Conservation (phyloP, 371 early-diverging fungal genomes). For the Syncephalastrum racemosum region DNA sequence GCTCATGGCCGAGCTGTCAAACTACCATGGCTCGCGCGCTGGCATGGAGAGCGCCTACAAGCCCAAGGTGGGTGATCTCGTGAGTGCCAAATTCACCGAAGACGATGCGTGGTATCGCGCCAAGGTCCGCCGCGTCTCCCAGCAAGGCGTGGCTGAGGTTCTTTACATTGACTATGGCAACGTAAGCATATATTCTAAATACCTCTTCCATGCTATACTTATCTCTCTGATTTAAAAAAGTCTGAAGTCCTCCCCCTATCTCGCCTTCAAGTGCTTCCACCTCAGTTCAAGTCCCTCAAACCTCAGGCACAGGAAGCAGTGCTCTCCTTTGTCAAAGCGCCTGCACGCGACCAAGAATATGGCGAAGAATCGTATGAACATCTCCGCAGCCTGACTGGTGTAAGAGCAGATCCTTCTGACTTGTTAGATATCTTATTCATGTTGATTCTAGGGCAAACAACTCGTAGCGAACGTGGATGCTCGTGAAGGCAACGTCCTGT, state of each 20-base stretch:
- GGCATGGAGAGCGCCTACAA: slow-evolving; percentile 25
- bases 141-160: slow-evolving; percentile 66
- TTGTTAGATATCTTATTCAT: neutral
- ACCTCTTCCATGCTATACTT: no score
- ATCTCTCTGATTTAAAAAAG: slow-evolving; percentile 16
- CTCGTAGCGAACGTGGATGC: slow-evolving; percentile 80
- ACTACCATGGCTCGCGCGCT: slow-evolving; percentile 52
- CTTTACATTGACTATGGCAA: slow-evolving; percentile 94
- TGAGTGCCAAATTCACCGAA: slow-evolving; percentile 83
- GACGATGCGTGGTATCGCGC: slow-evolving; percentile 94
- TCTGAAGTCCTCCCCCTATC: slow-evolving; percentile 61
- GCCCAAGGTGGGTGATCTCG: slow-evolving; percentile 74
- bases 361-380: slow-evolving; percentile 72
- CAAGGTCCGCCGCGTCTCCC: slow-evolving; percentile 66
- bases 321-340: slow-evolving; percentile 80
- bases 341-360: slow-evolving; percentile 68
- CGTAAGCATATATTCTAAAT: slow-evolving; percentile 44
- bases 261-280: slow-evolving; percentile 66
- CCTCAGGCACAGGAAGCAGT: slow-evolving; percentile 84
- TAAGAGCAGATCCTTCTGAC: slow-evolving; percentile 9
- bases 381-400: slow-evolving; percentile 61
- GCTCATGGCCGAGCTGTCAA: slow-evolving; percentile 80
- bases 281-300: slow-evolving; percentile 63
- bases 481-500: slow-evolving; percentile 55
- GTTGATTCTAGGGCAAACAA: slow-evolving; percentile 56